Percentiles rank a stretch among this genome's conserved stretches.
Conservation (phyloP, 139 green algal species). For the Tetraselmis chui region DNA sequence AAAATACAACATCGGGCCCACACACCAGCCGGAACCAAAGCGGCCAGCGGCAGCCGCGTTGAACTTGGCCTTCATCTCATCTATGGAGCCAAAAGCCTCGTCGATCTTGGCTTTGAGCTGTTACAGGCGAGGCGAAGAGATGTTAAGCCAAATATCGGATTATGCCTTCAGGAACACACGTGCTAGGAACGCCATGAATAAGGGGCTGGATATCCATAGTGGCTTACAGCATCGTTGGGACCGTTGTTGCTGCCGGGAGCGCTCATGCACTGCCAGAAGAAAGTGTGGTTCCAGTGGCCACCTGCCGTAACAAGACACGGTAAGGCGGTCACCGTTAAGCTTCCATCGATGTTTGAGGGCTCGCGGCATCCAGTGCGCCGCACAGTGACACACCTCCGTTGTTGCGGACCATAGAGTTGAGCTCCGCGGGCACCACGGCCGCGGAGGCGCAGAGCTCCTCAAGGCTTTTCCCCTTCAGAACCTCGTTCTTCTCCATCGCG, state of each 20-base stretch:
- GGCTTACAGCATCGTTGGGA: constrained; percentile 16
- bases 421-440: constrained; percentile 37
- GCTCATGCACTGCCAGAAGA: constrained; percentile 60
- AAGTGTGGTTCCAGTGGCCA: constrained; percentile 53
- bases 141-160: too few relatives aligned
- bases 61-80: constrained; percentile 76
- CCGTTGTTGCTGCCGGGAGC: constrained; percentile 29
- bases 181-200: too few relatives aligned
- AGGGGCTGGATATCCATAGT: too few relatives aligned
- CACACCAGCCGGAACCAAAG: constrained; percentile 72
- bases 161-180: too few relatives aligned
- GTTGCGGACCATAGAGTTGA: constrained; percentile 58
- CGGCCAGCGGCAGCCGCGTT: constrained; percentile 57
- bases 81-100: constrained; percentile 38
- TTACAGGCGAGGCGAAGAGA: background rate
- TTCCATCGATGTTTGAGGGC: too few relatives aligned
- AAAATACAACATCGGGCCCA: too few relatives aligned
- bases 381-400: constrained; percentile 26
- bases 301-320: constrained; percentile 8
- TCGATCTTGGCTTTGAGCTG: constrained; percentile 66
- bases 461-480: constrained; percentile 51
- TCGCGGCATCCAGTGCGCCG: too few relatives aligned
- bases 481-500: constrained; percentile 54
- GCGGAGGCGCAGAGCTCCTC: constrained; percentile 30
- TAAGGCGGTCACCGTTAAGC: background rate